Evolutionary conservation across 129 eudicot species (phyloP), one percentile per base, ranked within the genome.

Genomic region (Erigeron canadensis): DNA sequence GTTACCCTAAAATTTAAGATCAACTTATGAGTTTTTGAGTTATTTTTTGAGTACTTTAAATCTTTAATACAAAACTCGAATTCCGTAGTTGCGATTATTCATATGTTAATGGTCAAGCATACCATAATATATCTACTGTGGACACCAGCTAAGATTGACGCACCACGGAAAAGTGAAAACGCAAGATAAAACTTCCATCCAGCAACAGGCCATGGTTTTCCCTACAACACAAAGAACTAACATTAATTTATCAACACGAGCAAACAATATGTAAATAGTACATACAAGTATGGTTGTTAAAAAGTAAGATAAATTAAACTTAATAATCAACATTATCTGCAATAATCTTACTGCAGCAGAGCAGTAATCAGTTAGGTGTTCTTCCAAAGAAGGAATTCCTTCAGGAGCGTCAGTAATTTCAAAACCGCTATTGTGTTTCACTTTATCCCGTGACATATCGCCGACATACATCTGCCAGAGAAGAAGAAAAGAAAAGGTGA

Each of bases 101-200:
- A 65, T 9, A 69, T 55, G 47, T 4, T 23, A 17, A 72, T 18
- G 63, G 60, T 16, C 22, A 60, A 22, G 50, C 22, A 64, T 84
- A 90, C 99, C 96, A 90, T 81, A 10, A 87, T 86, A 84, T 87
- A 94, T 87, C 99, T 82, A 75, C 68, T 77, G 73, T 94, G 96
- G 41, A 94, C 84, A 72, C 99, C 99, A 40, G 99, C 99, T 80
- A 77, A 86, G 48, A 94, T 94, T 61, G 99, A 91, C 72, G 99
- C 99, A 55, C 93, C 97, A 69, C 99, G 96, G 65, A 94, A 94
- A 71, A 94, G 67, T 34, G 99, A 94, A 77, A 94, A 94, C 60
- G 97, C 96, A 75, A 94, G 75, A 74, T 94, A 94, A 65, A 94
- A 94, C 73, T 94, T 94, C 99, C 99, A 94, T 42, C 83, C 84